phyloP scores from a whole-genome alignment of 805 yeast species.

The Dipodascopsis uninucleata region DNA sequence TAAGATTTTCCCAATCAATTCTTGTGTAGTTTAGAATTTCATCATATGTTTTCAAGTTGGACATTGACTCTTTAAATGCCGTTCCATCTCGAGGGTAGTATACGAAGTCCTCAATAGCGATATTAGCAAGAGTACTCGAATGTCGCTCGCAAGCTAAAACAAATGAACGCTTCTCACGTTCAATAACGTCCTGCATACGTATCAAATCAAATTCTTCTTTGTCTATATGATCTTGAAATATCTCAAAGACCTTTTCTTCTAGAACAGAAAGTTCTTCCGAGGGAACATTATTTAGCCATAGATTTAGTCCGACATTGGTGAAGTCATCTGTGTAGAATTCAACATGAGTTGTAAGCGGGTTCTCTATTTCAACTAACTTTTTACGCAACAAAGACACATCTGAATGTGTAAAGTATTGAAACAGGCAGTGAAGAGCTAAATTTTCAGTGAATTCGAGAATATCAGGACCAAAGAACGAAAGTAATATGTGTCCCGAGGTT shows the following conservation, averaged over 20 bases:
- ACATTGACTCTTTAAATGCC: constrained; percentile 53
- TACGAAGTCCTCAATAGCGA: constrained; percentile 72
- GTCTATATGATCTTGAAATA: constrained; percentile 52
- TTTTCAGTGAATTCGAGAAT: constrained; percentile 49
- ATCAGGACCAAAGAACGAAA: constrained; percentile 82
- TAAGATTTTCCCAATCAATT: constrained; percentile 62
- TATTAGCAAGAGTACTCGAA: constrained; percentile 45
- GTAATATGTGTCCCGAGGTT: constrained; percentile 65
- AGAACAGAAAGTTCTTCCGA: constrained; percentile 55
- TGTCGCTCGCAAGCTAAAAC: constrained; percentile 32
- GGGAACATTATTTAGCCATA: constrained; percentile 62
- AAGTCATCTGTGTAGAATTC: constrained; percentile 73
- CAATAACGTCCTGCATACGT: constrained; percentile 65
- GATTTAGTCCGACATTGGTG: constrained; percentile 54
- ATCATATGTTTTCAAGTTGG: constrained; percentile 58
- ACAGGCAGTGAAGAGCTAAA: constrained; percentile 67
- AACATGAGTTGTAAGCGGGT: constrained; percentile 74
- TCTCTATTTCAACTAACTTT: constrained; percentile 70
- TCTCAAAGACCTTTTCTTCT: constrained; percentile 47
- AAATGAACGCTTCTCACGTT: constrained; percentile 59
- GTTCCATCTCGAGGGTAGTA: constrained; percentile 67
- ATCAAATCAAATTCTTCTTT: constrained; percentile 52
- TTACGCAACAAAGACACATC: constrained; percentile 73
- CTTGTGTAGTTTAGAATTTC: constrained; percentile 56
- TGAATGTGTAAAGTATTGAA: constrained; percentile 70